Evolutionary conservation across 2,329 filamentous ascomycete species (phyloP), one percentile per base, ranked within the genome.

Genomic region (Orbilia ellipsospora): DNA sequence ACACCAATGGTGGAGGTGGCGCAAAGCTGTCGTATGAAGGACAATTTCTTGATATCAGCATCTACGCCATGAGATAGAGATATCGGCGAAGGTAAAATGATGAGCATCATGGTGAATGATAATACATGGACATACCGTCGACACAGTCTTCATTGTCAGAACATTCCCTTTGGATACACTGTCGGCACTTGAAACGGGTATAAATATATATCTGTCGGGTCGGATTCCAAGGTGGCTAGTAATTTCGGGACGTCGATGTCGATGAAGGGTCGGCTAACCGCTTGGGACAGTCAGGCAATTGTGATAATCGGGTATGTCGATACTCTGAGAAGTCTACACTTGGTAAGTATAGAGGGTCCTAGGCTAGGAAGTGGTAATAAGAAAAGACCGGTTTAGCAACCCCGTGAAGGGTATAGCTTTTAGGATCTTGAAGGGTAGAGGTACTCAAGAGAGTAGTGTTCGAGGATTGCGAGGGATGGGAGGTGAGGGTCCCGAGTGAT

Each of bases 1-100:
- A 79, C 78, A 59, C 79, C 79, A 74, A 80, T 77, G 62, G 79
- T 80, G 72, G 79, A 79, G 68, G 79, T 80, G 60, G 79, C 79
- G 78, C 79, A 80, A 48, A 80, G 78, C 79, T 80, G 70, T 77
- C 51, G 70, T 23, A 74, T 23, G 57, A 74, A 61, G 42, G 60
- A 63, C 60, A 63, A 65, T 28, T 67, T 57, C 55, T 70, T 68
- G 63, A 63, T 18, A 60, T 74, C 70, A 70, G 73, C 62, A 72
- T 73, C 60, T 26, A 62, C 65, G 59, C 45, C 60, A 65, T 66
- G 42, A 36, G 61, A 20, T 12, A 56, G 44, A 56, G 59, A 55
- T 42, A 76, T 40, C 36, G 66, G 57, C 55, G 67, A 65, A 36
- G 68, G 69, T 66, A 64, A 64, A 40, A 63, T 73, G 69, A 63